These are phyloP conservation scores for Umbilicus rupestris DNA, from an alignment of 164 flowering plant genomes.

Conservation along the genomic window DNA sequence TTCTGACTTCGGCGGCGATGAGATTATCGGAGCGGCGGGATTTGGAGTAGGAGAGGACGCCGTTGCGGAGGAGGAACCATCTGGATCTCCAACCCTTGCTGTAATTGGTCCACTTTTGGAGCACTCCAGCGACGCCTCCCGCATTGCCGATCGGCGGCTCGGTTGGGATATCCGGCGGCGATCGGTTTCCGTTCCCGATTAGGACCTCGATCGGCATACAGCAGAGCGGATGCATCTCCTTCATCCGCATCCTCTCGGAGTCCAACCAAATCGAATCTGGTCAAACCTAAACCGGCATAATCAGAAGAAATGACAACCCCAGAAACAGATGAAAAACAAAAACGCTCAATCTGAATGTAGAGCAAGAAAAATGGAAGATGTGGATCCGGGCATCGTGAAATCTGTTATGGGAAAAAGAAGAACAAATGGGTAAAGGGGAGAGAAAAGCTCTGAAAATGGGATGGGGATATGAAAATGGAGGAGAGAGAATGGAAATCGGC, in stretches of 20 bases:
- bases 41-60: slow-evolving; percentile 72
- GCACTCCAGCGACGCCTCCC: slow-evolving; percentile 55
- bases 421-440: no score
- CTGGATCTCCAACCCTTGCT: slow-evolving; percentile 94
- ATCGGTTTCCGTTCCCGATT: slow-evolving; percentile 18
- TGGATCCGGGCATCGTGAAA: no score
- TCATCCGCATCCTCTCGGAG: slow-evolving; percentile 49
- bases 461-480: no score
- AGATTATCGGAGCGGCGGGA: slow-evolving; percentile 33
- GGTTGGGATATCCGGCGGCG: slow-evolving; percentile 42
- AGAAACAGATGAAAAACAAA: no score
- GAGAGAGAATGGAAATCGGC: no score
- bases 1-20: slow-evolving; percentile 26
- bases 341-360: no score
- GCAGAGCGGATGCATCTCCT: slow-evolving; percentile 81
- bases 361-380: no score
- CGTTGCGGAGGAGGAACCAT: slow-evolving; percentile 65
- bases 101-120: slow-evolving; percentile 93
- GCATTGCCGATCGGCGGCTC: slow-evolving; percentile 29
- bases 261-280: not conserved
- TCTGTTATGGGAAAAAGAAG: no score
- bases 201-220: slow-evolving; percentile 63
- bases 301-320: no score
- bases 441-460: no score
- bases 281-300: not conserved